Evolutionary conservation across 768 basidiomycete species (phyloP), one percentile per base, ranked within the genome.

Genomic region (Hygrocybe punicea): DNA sequence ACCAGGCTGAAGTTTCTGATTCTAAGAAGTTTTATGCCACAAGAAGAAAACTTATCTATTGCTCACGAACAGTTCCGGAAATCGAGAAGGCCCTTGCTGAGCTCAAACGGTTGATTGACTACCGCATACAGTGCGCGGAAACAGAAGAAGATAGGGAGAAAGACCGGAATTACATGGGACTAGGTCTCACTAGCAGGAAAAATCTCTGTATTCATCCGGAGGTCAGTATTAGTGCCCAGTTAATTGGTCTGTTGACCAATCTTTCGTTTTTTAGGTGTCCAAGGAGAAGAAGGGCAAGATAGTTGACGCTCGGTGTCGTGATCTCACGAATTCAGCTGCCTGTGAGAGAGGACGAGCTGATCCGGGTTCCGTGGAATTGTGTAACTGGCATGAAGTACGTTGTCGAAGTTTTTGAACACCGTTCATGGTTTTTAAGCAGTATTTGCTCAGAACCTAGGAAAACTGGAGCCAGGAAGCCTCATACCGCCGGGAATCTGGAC

Each of bases 221-320:
- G 71, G 96, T 94, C 61, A 59, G 78, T 70, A 6, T 42, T 14
- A 60, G 42, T 55, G 34, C 52, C 52, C 17, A 29, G 36, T 53
- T 33, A 37, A 53, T 40, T 57, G n/a, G 48, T 34, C 8, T 19
- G 52, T 24, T 34, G 19, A 25, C 5, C 42, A 29, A 17, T 45
- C 23, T 48, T n/a, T 39, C 37, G n/a, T 36, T 44, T 33, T 53
- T 6, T 62, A 97, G 94, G 92, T 98, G 4, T 85, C 91, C 21
- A 95, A 91, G 69, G 97, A 98, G 78, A 99, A 98, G 81, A 99
- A 98, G 71, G 97, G 97, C 4, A 94, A 90, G 67, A 85, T 95
- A 0, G 95, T 99, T 25, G 97, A 99, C 76, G 96, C 96, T 13
- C 83, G 93, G 57, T 99, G 97, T 80, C 81, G 97, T 55, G 97